Evolutionary conservation across 208 protist genomes (phyloP).

Genomic region (Strigomonas galati): DNA sequence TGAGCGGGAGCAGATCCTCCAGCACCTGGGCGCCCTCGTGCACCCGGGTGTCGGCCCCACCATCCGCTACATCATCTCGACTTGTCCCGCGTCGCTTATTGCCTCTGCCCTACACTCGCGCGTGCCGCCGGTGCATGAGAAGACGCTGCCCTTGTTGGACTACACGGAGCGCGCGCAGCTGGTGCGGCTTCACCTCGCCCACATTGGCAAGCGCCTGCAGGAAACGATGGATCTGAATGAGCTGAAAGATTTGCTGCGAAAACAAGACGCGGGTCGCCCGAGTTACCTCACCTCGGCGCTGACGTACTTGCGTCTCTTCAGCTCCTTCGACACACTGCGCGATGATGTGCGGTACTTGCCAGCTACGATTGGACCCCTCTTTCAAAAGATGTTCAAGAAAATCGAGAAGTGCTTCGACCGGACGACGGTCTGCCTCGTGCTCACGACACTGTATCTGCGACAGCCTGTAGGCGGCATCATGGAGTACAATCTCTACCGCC

Average conservation of each 20-base stretch:
- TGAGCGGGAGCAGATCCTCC: conserved; percentile 45
- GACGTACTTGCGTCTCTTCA: conserved; percentile 79
- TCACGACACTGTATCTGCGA: conserved; percentile 61
- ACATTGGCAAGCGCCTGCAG: conserved; percentile 77
- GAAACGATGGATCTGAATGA: conserved; percentile 68
- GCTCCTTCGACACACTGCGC: conserved; percentile 72
- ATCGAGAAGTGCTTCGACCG: conserved; percentile 55
- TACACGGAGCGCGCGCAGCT: conserved; percentile 60
- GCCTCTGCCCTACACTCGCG: conserved; percentile 43
- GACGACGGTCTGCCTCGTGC: conserved; percentile 43
- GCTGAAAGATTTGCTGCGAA: conserved; percentile 64
- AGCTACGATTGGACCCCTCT: conserved; percentile 42
- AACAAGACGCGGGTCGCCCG: conserved; percentile 51
- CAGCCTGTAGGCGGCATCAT: conserved; percentile 60
- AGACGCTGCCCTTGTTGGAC: conserved; percentile 43
- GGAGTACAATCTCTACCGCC: conserved; percentile 78
- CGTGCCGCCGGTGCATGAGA: conserved; percentile 26
- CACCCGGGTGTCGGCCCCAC: conserved; percentile 27
- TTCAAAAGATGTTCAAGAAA: conserved; percentile 41
- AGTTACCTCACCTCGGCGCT: conserved; percentile 72
- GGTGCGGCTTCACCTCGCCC: conserved; percentile 66
- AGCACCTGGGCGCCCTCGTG: conserved; percentile 47
- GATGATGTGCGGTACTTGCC: conserved; percentile 70
- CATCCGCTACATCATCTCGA: conserved; percentile 63
- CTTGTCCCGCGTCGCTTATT: conserved; percentile 24